Evolutionary conservation across 805 yeast species (phyloP).

Genomic region (Sugiyamaella floridensis): DNA sequence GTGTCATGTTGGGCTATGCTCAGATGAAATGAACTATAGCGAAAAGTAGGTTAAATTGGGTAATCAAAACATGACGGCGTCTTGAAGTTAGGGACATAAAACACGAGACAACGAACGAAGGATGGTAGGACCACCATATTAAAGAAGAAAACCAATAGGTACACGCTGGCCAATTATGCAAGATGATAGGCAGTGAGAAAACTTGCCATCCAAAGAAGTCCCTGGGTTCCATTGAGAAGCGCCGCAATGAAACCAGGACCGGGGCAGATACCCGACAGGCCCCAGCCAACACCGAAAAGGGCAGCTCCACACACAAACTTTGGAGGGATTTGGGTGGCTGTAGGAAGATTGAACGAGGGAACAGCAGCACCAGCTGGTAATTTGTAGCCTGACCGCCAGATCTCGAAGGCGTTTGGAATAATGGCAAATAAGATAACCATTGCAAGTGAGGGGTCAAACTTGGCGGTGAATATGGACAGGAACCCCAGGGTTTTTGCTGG

Average conservation of each 20-base stretch:
- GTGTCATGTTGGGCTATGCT: not conserved
- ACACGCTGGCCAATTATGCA: not conserved
- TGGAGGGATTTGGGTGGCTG: constrained; percentile 21
- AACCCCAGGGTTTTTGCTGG: constrained; percentile 43
- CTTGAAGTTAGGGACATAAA: too few relatives aligned
- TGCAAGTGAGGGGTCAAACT: constrained; percentile 43
- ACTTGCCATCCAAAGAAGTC: constrained; percentile 29
- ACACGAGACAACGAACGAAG: too few relatives aligned
- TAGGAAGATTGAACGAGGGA: constrained; percentile 17
- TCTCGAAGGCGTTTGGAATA: constrained; percentile 37
- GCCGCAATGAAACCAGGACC: constrained; percentile 41
- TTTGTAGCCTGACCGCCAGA: constrained; percentile 18
- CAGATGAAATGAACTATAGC: not conserved
- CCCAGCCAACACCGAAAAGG: constrained; percentile 50
- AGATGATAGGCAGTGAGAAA: constrained; percentile 26
- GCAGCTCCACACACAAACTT: constrained; percentile 38
- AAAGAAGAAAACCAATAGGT: too few relatives aligned
- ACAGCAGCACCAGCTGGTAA: constrained; percentile 16
- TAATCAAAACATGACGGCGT: not conserved
- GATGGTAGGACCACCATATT: too few relatives aligned
- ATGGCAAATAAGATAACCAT: constrained; percentile 40
- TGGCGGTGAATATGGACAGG: constrained; percentile 30
- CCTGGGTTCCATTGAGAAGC: constrained; percentile 23
- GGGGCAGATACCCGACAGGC: constrained; percentile 45
- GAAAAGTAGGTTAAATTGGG: not conserved